Conservation (phyloP, 176 grass and related monocot genomes). For the Tuctoria greenei region DNA sequence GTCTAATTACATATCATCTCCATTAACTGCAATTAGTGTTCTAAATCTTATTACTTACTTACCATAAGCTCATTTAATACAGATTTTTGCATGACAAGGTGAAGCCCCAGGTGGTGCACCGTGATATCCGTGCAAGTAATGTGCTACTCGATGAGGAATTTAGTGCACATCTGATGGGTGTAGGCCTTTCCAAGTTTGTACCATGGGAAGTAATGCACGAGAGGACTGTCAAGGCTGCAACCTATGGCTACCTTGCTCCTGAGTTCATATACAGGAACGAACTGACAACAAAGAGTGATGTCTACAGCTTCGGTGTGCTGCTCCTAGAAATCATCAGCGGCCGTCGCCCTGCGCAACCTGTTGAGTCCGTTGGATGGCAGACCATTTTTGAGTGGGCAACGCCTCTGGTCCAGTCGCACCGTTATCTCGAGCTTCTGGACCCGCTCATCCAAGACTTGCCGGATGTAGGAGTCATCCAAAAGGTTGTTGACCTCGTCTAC, state of each 20-base stretch:
- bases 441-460: conserved; percentile 80
- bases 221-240: conserved; percentile 83
- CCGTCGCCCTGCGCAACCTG: conserved; percentile 69
- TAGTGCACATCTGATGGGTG: conserved; percentile 93
- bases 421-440: conserved; percentile 86
- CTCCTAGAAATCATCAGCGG: conserved; percentile 90
- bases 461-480: conserved; percentile 75
- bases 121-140: conserved; percentile 92
- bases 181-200: conserved; percentile 90
- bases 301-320: conserved; percentile 96
- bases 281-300: conserved; percentile 90
- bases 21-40: conserved; percentile 3
- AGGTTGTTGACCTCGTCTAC: conserved; percentile 86
- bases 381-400: conserved; percentile 98
- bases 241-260: conserved; percentile 89
- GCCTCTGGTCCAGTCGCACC: conserved; percentile 78
- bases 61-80: conserved; percentile 18
- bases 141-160: conserved; percentile 93
- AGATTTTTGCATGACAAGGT: conserved; percentile 99
- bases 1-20: background rate
- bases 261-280: conserved; percentile 98
- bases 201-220: conserved; percentile 99
- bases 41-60: background rate
- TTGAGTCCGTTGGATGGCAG: conserved; percentile 87
- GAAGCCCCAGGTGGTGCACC: conserved; percentile 95